Percentiles rank a stretch among this genome's conserved stretches.
Conservation (phyloP, 441 rosid genomes). For the Eutrema salsugineum region DNA sequence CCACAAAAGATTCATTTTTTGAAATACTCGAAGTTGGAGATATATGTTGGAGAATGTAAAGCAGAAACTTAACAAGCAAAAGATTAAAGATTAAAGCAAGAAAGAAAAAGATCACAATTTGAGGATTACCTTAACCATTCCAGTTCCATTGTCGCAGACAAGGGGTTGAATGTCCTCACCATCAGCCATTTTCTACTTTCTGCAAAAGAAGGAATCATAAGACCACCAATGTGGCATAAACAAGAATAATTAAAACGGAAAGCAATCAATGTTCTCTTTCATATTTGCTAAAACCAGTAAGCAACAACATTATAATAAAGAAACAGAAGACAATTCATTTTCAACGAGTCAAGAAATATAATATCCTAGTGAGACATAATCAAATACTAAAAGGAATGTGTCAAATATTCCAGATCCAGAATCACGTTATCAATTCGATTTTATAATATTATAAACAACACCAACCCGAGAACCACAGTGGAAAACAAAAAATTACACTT, state of each 20-base stretch:
- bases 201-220: conserved; percentile 13
- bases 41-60: background rate
- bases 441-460: background rate
- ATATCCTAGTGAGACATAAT: background rate
- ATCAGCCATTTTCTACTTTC: conserved; percentile 44
- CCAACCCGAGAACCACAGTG: background rate
- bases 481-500: background rate
- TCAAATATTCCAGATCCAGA: conserved; percentile 13
- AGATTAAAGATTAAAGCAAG: background rate
- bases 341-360: background rate
- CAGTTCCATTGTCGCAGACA: conserved; percentile 60
- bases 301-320: background rate
- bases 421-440: background rate
- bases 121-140: conserved; percentile 48
- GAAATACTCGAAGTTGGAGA: background rate
- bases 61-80: background rate
- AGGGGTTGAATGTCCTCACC: conserved; percentile 55
- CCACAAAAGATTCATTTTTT: background rate
- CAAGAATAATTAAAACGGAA: background rate
- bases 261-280: background rate
- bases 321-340: background rate
- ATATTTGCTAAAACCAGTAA: background rate
- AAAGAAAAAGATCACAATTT: background rate
- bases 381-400: background rate
- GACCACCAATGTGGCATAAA: conserved; percentile 2